Evolutionary conservation across 345 rosid species (phyloP), one percentile per base, ranked within the genome.

Genomic region (Sisymbrium altissimum): DNA sequence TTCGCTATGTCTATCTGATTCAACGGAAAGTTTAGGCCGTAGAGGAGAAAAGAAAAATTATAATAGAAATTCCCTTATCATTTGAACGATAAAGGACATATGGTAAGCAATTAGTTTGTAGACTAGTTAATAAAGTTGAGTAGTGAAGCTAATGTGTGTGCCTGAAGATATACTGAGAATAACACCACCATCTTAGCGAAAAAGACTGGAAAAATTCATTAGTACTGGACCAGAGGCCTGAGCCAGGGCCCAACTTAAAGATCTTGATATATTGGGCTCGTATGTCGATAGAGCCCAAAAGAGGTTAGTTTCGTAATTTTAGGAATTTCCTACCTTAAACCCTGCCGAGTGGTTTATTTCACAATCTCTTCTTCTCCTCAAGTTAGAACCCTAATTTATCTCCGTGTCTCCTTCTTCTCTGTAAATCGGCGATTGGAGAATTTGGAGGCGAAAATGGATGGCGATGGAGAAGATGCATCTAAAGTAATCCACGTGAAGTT

Each of bases 401-500:
- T 15, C 74, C 2, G 54, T 25, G 15, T 38, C 62, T 15, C 73
- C 4, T 45, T 33, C 8, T 46, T 63, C 58, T 70, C 72, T 58
- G 58, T n/a, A 33, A n/a, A 33, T 32, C 38, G 32, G 41, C 40
- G 14, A 62, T 33, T 40, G 46, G 43, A 54, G 67, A 71, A 64
- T 15, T 21, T 32, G 19, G 62, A 71, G 48, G 55, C 33, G 11
- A 40, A 66, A 61, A 85, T 79, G 84, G 80, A 72, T 8, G 65
- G 68, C 45, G 81, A 82, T n/a, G 84, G 83, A n/a, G 78, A 73
- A 39, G 87, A 81, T 43, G 61, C 33, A 17, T 81, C 84, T 9
- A 81, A 85, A 81, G 83, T 83, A 58, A 64, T 92, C 46, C 96
- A 90, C 61, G 98, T 85, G n/a, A 88, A 94, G 54, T 92, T 96